phyloP scores from a whole-genome alignment of 2,329 filamentous ascomycete genomes.

The Thielaviopsis musarum region DNA sequence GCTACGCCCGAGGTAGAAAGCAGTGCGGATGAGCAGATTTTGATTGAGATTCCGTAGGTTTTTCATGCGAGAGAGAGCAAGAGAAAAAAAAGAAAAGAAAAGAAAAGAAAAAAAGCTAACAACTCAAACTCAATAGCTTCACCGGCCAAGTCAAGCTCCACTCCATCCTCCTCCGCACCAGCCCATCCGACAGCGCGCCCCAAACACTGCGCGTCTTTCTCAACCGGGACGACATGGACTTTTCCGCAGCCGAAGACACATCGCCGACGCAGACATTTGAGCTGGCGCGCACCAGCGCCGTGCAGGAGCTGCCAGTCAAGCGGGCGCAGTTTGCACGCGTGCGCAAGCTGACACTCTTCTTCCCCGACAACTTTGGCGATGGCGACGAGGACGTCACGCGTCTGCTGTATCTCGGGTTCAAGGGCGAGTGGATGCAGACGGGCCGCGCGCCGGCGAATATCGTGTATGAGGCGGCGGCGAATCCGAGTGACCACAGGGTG shows the following conservation, averaged over 20 bases:
- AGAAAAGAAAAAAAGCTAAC: neutral
- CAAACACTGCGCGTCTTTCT: constrained; percentile 72
- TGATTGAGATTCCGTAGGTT: constrained; percentile 78
- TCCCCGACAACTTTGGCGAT: constrained; percentile 75
- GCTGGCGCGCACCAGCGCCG: constrained; percentile 58
- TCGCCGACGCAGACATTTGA: constrained; percentile 59
- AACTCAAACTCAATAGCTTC: constrained; percentile 41
- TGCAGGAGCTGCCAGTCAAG: constrained; percentile 78
- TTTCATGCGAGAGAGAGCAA: no score
- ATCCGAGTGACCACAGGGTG: constrained; percentile 69
- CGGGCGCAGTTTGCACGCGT: constrained; percentile 79
- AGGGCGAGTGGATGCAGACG: constrained; percentile 81
- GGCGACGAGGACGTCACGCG: constrained; percentile 67
- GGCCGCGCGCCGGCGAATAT: constrained; percentile 59
- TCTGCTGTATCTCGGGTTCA: constrained; percentile 76
- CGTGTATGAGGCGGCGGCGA: constrained; percentile 84
- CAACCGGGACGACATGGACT: constrained; percentile 81
- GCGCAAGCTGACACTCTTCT: constrained; percentile 69
- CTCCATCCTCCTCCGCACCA: constrained; percentile 70
- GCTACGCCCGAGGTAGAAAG: constrained; percentile 62
- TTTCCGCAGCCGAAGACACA: constrained; percentile 53
- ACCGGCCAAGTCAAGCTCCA: constrained; percentile 88
- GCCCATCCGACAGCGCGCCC: constrained; percentile 52
- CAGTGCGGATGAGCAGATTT: constrained; percentile 81
- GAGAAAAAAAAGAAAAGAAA: neutral